Percentiles rank a stretch among this genome's conserved stretches.
These are phyloP conservation scores for Saccharomyces mikatae DNA, from an alignment of 805 yeast genomes.

Conservation along the genomic window DNA sequence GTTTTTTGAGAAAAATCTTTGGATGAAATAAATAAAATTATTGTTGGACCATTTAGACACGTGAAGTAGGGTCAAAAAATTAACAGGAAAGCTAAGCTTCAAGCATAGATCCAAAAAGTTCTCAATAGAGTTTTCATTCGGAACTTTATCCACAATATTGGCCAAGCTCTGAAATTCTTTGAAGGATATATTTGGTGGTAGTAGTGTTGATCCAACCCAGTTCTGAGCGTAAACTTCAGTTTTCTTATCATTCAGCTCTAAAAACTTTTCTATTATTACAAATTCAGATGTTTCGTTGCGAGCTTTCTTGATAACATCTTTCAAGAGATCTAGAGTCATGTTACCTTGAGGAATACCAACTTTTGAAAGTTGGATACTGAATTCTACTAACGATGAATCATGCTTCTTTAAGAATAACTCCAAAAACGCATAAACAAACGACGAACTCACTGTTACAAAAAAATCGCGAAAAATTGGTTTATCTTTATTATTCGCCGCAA, in stretches of 20 bases:
- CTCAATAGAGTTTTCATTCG: constrained; percentile 11
- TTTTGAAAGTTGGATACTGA: not conserved
- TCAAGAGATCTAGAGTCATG: constrained; percentile 7
- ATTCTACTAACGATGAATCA: not conserved
- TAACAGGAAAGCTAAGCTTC: constrained; percentile 4
- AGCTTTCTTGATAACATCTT: constrained; percentile 7
- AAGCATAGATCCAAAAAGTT: constrained; percentile 10
- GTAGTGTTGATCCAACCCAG: constrained; percentile 20
- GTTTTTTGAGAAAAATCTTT: constrained; percentile 3
- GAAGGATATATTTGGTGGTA: constrained; percentile 12
- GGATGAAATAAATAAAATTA: constrained; percentile 6
- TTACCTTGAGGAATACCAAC: not conserved
- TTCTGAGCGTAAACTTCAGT: constrained; percentile 14
- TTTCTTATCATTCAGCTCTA: constrained; percentile 6
- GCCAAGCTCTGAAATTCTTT: constrained; percentile 11
- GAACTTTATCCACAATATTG: constrained; percentile 10
- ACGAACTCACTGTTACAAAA: not conserved
- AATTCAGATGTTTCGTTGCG: constrained; percentile 10
- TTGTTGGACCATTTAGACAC: constrained; percentile 12
- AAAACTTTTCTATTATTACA: constrained; percentile 8
- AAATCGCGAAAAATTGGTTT: not conserved
- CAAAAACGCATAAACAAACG: not conserved
- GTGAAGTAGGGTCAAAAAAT: constrained; percentile 5
- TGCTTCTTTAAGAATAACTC: not conserved
- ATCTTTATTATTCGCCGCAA: constrained; percentile 1